Evolutionary conservation across 371 early-diverging fungal genomes (phyloP).

Genomic region (Haplosporangium sp.): DNA sequence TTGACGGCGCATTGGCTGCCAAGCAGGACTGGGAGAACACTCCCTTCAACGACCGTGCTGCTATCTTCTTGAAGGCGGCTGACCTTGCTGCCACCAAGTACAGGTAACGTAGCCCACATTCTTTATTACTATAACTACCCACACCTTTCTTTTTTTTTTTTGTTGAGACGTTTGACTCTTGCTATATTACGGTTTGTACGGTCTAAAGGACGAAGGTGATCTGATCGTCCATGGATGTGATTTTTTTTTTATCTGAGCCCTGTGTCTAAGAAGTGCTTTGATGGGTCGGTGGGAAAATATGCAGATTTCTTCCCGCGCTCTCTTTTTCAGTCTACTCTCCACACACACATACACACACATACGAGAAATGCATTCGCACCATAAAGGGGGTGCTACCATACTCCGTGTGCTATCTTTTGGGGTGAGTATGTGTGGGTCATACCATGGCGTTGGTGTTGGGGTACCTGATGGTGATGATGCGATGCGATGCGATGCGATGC

Average conservation of each 20-base stretch:
- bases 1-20: slow-evolving; percentile 90
- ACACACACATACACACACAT: too few species aligned
- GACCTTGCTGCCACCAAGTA: slow-evolving; percentile 92
- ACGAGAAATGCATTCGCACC: too few species aligned
- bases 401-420: too few species aligned
- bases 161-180: background rate
- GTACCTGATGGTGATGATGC: too few species aligned
- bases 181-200: slow-evolving; percentile 6
- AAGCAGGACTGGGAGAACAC: slow-evolving; percentile 92
- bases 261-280: too few species aligned
- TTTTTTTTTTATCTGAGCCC: background rate
- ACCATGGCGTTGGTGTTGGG: too few species aligned
- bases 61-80: slow-evolving; percentile 98
- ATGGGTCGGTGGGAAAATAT: too few species aligned
- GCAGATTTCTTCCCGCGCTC: background rate
- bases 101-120: slow-evolving; percentile 62
- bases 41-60: slow-evolving; percentile 94
- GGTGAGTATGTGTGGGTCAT: too few species aligned
- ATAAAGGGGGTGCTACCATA: too few species aligned
- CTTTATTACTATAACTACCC: background rate
- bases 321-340: background rate
- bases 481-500: too few species aligned
- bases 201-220: background rate
- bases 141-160: background rate
- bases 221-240: background rate